phyloP scores from a whole-genome alignment of 345 rosid species.

The Arabidopsis arenosa region DNA sequence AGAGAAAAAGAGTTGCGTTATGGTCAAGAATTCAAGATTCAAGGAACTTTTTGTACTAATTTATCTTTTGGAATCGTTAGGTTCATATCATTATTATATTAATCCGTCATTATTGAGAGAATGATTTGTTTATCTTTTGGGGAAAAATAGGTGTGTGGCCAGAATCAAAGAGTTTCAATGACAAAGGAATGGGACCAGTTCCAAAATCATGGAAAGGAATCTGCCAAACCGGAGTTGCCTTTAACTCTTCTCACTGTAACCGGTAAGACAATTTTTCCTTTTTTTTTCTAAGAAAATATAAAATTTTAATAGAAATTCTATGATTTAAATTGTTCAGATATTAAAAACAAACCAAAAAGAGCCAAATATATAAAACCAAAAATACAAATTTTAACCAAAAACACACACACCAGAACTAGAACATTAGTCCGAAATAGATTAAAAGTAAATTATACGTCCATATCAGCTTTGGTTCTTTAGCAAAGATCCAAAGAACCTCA shows the following conservation, averaged over 20 bases:
- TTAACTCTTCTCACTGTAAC: slow-evolving; percentile 77
- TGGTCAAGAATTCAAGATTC: slow-evolving; percentile 36
- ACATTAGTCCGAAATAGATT: not conserved
- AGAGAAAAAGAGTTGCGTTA: slow-evolving; percentile 32
- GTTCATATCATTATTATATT: slow-evolving; percentile 1
- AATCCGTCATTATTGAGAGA: slow-evolving; percentile 20
- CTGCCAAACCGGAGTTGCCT: slow-evolving; percentile 73
- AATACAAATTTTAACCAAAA: not conserved
- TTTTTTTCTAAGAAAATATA: not conserved
- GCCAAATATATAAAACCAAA: not conserved
- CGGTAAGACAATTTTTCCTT: slow-evolving; percentile 43
- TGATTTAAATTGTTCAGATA: not conserved
- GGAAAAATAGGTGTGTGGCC: slow-evolving; percentile 82
- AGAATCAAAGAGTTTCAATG: slow-evolving; percentile 80
- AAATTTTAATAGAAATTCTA: not conserved
- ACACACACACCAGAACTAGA: not conserved
- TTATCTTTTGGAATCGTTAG: not conserved
- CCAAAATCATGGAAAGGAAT: slow-evolving; percentile 92
- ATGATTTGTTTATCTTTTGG: not conserved
- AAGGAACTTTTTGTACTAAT: not conserved
- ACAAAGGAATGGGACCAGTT: slow-evolving; percentile 75
- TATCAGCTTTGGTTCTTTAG: slow-evolving; percentile 33
- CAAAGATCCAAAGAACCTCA: slow-evolving; percentile 41
- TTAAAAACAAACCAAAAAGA: not conserved
- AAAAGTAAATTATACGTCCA: slow-evolving; percentile 21